Evolutionary conservation across 495 filamentous ascomycete genomes (phyloP), one percentile per base, ranked within the genome.

Genomic region (Pyronema domesticum): DNA sequence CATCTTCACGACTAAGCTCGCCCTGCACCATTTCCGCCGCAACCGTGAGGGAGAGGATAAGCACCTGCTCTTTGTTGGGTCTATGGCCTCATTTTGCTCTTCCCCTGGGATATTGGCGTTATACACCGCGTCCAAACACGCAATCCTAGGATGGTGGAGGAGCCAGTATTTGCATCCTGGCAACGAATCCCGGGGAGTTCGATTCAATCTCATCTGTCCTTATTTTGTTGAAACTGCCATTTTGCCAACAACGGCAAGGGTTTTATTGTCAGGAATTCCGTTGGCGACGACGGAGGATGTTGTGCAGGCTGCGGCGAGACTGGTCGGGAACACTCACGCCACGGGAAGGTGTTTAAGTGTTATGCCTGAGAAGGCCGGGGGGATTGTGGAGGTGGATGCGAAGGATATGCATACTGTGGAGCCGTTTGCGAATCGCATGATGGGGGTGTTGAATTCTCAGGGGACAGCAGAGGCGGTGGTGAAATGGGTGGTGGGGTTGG

Each of bases 211-310:
- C 42, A 52, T 85, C 11, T 72, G 68, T 53, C 81, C 81, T 3
- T 85, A 83, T 58, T 84, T 80, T 58, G 76, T 83, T 45, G 74
- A 80, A 48, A 84, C 81, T 13, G 76, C 78, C 3, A 67, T 85
- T 11, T 35, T 80, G 13, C 61, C 68, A 0, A 43, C 56, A 7
- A 15, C 44, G 0, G 77, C 58, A 7, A 60, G 74, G 39, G 49
- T 69, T 8, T 7, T 80, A 8, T 65, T 84, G 3, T 74, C 79
- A 1, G 81, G 81, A 11, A 68, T 68, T 0, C 70, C 66, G 9
- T 64, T 71, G 55, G 77, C 71, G 3, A 68, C 70, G 33, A 49
- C 74, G 5, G 73, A 76, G 45, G 77, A 82, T 58, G 72, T 80
- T 7, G 70, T 79, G 0, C 73, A 78, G 36, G 73, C 71, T 7